A percentile compares a stretch with the other conserved stretches of the same genome.
phyloP scores from a whole-genome alignment of 495 filamentous ascomycete species.

The Echria macrotheca region DNA sequence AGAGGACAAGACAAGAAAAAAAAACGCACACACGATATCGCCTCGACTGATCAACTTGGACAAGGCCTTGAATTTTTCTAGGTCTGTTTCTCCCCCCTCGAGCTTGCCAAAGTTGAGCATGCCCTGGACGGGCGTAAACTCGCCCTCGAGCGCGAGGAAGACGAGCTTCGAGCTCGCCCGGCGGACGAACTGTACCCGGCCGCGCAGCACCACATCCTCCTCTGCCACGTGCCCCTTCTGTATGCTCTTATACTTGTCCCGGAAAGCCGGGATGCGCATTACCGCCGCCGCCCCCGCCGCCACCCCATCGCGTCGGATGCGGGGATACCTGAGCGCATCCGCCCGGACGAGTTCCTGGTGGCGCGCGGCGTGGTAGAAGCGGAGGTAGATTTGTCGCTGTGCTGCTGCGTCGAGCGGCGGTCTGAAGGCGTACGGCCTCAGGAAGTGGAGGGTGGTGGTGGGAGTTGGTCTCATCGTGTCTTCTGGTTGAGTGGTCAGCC shows the following conservation, averaged over 20 bases:
- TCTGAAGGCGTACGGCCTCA: constrained; percentile 48
- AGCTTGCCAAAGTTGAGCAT: constrained; percentile 63
- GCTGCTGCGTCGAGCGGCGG: constrained; percentile 14
- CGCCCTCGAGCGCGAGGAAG: constrained; percentile 74
- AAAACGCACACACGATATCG: constrained; percentile 58
- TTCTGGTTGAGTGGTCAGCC: constrained; percentile 1
- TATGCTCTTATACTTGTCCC: constrained; percentile 29
- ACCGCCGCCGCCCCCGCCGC: too few species aligned
- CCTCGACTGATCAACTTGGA: constrained; percentile 59
- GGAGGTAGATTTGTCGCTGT: constrained; percentile 39
- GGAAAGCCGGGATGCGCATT: constrained; percentile 37
- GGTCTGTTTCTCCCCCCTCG: constrained; percentile 27
- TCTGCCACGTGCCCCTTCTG: constrained; percentile 22
- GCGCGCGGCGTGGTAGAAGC: constrained; percentile 39
- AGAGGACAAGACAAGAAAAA: constrained; percentile 11
- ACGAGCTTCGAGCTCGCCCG: constrained; percentile 61
- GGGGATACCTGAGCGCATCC: constrained; percentile 37
- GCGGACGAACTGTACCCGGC: constrained; percentile 40
- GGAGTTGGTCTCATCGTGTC: constrained; percentile 33
- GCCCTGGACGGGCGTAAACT: constrained; percentile 64
- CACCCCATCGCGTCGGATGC: constrained; percentile 24
- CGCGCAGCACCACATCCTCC: constrained; percentile 42
- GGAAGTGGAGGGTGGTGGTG: constrained; percentile 44
- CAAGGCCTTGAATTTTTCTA: constrained; percentile 49
- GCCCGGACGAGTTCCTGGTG: constrained; percentile 26